Conservation (phyloP, 2,329 filamentous ascomycete species). For the Nothopassalora personata region DNA sequence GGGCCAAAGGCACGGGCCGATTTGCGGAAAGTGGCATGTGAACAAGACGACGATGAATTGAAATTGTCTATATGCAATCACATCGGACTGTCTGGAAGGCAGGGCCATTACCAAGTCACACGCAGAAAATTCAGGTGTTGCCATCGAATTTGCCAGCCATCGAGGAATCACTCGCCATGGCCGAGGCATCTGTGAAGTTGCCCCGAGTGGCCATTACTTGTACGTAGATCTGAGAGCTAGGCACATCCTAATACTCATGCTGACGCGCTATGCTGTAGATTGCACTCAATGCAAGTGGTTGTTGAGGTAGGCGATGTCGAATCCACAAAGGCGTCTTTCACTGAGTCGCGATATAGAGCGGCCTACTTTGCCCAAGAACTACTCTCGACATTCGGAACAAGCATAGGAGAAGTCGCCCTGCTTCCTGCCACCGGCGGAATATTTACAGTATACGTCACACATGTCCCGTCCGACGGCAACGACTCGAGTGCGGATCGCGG, state of each 20-base stretch:
- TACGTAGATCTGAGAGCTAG: constrained; percentile 64
- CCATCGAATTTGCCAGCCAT: background rate
- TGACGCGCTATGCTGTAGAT: constrained; percentile 1
- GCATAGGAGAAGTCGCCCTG: constrained; percentile 80
- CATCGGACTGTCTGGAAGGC: no score
- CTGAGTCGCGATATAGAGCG: constrained; percentile 16
- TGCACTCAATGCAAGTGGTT: constrained; percentile 27
- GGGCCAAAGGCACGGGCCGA: background rate
- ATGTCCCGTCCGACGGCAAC: constrained; percentile 16
- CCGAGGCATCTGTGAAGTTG: constrained; percentile 1
- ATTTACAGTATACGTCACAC: constrained; percentile 67
- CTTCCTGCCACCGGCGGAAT: constrained; percentile 79
- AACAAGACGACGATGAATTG: background rate
- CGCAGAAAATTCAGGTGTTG: no score
- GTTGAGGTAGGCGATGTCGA: constrained; percentile 7
- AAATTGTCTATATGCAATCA: no score
- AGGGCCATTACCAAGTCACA: no score
- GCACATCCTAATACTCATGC: constrained; percentile 51
- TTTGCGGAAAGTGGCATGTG: background rate
- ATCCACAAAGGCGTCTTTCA: background rate
- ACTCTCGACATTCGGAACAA: constrained; percentile 80
- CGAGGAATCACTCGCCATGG: background rate
- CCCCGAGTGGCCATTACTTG: constrained; percentile 8
- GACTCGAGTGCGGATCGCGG: constrained; percentile 9
- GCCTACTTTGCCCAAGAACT: constrained; percentile 86